Conservation (phyloP, 2,329 filamentous ascomycete genomes). For the Rhexocercosporidium sp. region DNA sequence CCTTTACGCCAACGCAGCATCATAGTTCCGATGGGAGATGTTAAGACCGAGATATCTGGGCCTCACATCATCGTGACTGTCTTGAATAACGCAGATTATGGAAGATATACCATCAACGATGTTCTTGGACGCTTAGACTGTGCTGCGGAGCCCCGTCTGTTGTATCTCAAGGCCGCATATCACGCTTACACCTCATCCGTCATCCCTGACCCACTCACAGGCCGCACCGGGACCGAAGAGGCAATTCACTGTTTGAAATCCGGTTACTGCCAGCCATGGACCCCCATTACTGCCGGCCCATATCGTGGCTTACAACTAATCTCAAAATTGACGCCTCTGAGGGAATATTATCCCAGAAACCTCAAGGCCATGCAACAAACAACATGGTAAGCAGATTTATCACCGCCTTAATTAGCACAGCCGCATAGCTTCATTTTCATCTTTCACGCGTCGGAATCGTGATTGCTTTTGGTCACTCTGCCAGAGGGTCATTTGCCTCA, state of each 20-base stretch:
- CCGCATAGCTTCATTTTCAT: background rate
- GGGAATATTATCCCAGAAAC: constrained; percentile 51
- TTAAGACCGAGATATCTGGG: constrained; percentile 40
- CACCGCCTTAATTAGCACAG: too few relatives aligned
- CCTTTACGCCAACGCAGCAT: constrained; percentile 51
- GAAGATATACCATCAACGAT: constrained; percentile 58
- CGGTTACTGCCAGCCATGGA: constrained; percentile 47
- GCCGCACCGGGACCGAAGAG: constrained; percentile 65
- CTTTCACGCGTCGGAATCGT: background rate
- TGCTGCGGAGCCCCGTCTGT: constrained; percentile 57
- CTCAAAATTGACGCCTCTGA: constrained; percentile 39
- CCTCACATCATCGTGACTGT: constrained; percentile 52
- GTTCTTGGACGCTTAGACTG: constrained; percentile 62
- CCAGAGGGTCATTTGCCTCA: background rate
- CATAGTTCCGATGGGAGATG: constrained; percentile 55
- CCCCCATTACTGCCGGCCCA: constrained; percentile 18
- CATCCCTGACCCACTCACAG: constrained; percentile 62
- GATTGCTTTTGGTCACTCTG: background rate
- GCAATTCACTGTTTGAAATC: constrained; percentile 56
- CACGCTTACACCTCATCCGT: constrained; percentile 66
- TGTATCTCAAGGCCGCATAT: constrained; percentile 61
- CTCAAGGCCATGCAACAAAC: constrained; percentile 50
- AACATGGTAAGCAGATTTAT: constrained; percentile 46
- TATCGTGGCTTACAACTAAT: constrained; percentile 21
- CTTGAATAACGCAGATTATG: constrained; percentile 47